Base-by-base conservation (phyloP, 2,329 filamentous ascomycete species). In the Pyricularia pennisetigena region DNA sequence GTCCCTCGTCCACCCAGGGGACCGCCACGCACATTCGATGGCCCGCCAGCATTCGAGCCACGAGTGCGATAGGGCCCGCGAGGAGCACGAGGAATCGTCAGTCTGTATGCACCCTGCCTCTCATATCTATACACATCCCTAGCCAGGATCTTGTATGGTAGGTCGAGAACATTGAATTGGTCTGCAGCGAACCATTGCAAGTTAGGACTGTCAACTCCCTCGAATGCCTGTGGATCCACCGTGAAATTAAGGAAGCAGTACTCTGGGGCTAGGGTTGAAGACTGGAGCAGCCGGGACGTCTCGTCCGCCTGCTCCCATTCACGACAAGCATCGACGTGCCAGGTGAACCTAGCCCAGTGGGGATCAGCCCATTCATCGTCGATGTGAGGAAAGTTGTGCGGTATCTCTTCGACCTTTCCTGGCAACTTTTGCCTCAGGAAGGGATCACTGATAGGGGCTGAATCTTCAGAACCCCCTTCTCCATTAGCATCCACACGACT, bases 291-390 rank as follows among this genome's bases (percentile, higher is more conserved):
- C 14, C 74, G 75, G 23, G 70, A 73, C 1, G 79, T 80, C 32
- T 75, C 70, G 8, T 71, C 69, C 3, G 80, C 80, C 66, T 80
- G 74, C 71, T 87, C 85, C 78, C 84, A 82, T 23, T 76, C 76
- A 35, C 78, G 75, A 66, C 82, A 83, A 9, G 77, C 77, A 32
- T 79, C 76, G 57, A 83, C 72, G 49, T 75, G 69, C 28, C 70
- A 70, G 32, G 72, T 70, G 67, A 80, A 80, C 23, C 69, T 70
- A 16, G 72, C 74, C 64, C 72, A 75, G 12, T 71, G 69, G 41
- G 72, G 70, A 69, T 77, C 75, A 6, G 70, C 68, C 74, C 74
- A 76, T 23, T 68, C 69, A 9, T 72, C 72, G 4, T 67, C 68
- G 41, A 70, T 70, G 66, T 69, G 70, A 23, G 69, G 71, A 7